These are phyloP conservation scores for Hordeum vulgare DNA, from an alignment of 176 grass and related monocot species.

Conservation along the genomic window MorexV3_pseudomolecules_assembly NC_058520.1:506520902-506521401, in stretches of 20 bases:
- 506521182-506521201: slow-evolving; percentile 17
- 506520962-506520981: fast-evolving
- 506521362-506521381: slow-evolving; percentile 85
- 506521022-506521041: slow-evolving; percentile 27
- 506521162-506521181: slow-evolving; percentile 27
- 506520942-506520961: background rate
- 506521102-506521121: slow-evolving; percentile 32
- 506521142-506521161: slow-evolving; percentile 51
- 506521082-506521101: background rate
- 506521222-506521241: slow-evolving; percentile 50
- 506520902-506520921: background rate
- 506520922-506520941: background rate
- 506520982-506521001: background rate
- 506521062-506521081: background rate
- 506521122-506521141: slow-evolving; percentile 32
- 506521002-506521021: slow-evolving; percentile 7
- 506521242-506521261: slow-evolving; percentile 89
- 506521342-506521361: slow-evolving; percentile 93
- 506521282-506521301: slow-evolving; percentile 33
- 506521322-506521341: slow-evolving; percentile 67
- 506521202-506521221: slow-evolving; percentile 22
- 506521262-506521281: slow-evolving; percentile 31
- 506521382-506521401: slow-evolving; percentile 84
- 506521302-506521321: slow-evolving; percentile 85
- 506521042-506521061: background rate